These are phyloP conservation scores for Rhizopus microsporus DNA, from an alignment of 371 early-diverging fungal genomes.

Conservation along the genomic window DNA sequence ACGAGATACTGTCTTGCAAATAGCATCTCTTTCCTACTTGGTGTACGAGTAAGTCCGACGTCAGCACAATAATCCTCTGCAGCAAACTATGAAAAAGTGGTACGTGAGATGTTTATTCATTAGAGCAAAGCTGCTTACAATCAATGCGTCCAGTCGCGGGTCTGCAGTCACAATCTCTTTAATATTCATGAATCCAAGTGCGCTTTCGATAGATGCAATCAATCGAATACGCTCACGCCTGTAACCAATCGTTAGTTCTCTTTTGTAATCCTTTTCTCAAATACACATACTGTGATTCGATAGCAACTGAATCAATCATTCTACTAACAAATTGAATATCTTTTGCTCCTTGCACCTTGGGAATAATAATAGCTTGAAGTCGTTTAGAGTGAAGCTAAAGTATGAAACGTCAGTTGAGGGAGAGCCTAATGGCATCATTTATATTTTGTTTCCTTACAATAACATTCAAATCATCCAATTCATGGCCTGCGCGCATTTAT, in stretches of 20 bases:
- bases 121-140: conserved; percentile 48
- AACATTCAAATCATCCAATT: conserved; percentile 79
- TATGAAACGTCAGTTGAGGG: not conserved
- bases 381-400: conserved; percentile 66
- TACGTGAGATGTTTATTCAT: conserved; percentile 3
- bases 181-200: conserved; percentile 82
- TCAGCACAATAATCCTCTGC: conserved; percentile 96
- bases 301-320: conserved; percentile 79
- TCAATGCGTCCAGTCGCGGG: conserved; percentile 72
- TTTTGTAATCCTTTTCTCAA: not conserved
- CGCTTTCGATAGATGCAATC: conserved; percentile 88
- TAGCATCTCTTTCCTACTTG: conserved; percentile 71
- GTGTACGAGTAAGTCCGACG: conserved; percentile 73
- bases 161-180: conserved; percentile 77
- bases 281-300: conserved; percentile 63
- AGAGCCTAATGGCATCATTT: conserved; percentile 15
- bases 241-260: not conserved
- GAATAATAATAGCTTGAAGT: conserved; percentile 84
- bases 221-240: conserved; percentile 72
- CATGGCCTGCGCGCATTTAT: conserved; percentile 52
- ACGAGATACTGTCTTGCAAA: conserved; percentile 79
- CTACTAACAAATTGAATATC: conserved; percentile 79
- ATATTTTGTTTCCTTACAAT: conserved; percentile 51
- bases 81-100: conserved; percentile 68
- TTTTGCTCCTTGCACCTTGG: conserved; percentile 82